Conservation (phyloP, 805 yeast species). For the Saturnispora gosingensis region DNA sequence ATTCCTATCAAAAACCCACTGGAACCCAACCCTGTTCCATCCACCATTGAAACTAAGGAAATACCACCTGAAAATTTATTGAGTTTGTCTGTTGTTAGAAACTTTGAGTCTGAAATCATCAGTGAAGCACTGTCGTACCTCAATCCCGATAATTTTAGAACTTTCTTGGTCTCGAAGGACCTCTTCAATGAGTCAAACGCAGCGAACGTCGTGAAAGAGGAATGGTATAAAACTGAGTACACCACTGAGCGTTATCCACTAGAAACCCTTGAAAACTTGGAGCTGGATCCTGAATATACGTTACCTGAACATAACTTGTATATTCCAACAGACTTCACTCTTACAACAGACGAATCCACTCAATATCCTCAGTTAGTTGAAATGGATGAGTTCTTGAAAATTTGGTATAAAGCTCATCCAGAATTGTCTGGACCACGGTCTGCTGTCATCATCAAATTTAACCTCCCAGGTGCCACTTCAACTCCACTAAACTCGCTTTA, state of each 20-base stretch:
- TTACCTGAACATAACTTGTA: constrained; percentile 73
- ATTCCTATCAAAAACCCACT: constrained; percentile 14
- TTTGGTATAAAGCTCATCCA: constrained; percentile 91
- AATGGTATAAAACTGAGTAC: constrained; percentile 90
- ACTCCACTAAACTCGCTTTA: constrained; percentile 51
- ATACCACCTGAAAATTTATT: constrained; percentile 62
- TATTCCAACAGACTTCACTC: constrained; percentile 65
- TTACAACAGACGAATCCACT: constrained; percentile 38
- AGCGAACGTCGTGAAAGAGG: constrained; percentile 42
- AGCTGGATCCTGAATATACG: constrained; percentile 29
- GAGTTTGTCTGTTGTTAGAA: constrained; percentile 43
- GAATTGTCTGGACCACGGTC: constrained; percentile 86
- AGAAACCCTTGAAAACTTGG: constrained; percentile 26
- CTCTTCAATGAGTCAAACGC: constrained; percentile 34
- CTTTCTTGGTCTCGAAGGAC: constrained; percentile 43
- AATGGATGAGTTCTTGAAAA: constrained; percentile 39
- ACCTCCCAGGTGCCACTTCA: constrained; percentile 51
- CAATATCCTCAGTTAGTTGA: constrained; percentile 53
- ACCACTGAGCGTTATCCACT: constrained; percentile 32
- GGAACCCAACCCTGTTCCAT: constrained; percentile 7
- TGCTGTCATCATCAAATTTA: constrained; percentile 52
- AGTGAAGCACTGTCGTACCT: constrained; percentile 40
- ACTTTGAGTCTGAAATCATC: constrained; percentile 50
- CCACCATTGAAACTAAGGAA: constrained; percentile 11
- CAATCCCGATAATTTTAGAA: constrained; percentile 50